Percentiles rank a stretch among this genome's conserved stretches.
Conservation (phyloP, 2,329 filamentous ascomycete species). For the Colletotrichum somersetense region DNA sequence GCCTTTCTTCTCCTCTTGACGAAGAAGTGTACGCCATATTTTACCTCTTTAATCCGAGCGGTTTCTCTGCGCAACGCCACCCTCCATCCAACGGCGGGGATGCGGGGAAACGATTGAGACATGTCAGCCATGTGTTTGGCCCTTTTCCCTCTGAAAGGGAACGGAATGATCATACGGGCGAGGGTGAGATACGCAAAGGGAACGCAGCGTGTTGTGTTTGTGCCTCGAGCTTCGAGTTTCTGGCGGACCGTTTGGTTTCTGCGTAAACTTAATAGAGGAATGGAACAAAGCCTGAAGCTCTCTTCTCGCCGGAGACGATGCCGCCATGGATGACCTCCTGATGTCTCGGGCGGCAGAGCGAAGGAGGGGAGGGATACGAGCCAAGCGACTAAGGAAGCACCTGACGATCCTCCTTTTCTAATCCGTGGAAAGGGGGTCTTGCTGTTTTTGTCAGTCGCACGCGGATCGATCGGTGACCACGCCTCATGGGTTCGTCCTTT, state of each 20-base stretch:
- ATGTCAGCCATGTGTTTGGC: constrained; percentile 22
- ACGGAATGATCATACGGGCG: background rate
- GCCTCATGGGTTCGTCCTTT: too few relatives aligned
- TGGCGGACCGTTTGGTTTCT: background rate
- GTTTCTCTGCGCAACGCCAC: background rate
- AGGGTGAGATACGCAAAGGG: too few relatives aligned
- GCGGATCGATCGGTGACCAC: background rate
- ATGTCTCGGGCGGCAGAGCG: background rate
- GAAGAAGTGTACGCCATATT: background rate
- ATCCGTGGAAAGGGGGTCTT: background rate
- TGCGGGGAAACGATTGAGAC: background rate
- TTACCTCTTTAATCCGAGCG: background rate
- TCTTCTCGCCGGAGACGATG: background rate
- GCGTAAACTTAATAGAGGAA: background rate
- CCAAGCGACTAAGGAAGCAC: background rate
- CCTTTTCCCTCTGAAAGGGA: constrained; percentile 1
- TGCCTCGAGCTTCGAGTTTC: background rate
- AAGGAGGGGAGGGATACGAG: background rate
- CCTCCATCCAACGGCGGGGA: background rate
- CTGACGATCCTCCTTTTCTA: background rate
- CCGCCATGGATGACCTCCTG: background rate
- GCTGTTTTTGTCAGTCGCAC: background rate
- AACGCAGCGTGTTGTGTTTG: background rate
- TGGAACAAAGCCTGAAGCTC: background rate
- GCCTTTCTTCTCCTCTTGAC: background rate